Evolutionary conservation across 2,329 filamentous ascomycete species (phyloP).

Genomic region (Teratosphaeriaceae sp.): DNA sequence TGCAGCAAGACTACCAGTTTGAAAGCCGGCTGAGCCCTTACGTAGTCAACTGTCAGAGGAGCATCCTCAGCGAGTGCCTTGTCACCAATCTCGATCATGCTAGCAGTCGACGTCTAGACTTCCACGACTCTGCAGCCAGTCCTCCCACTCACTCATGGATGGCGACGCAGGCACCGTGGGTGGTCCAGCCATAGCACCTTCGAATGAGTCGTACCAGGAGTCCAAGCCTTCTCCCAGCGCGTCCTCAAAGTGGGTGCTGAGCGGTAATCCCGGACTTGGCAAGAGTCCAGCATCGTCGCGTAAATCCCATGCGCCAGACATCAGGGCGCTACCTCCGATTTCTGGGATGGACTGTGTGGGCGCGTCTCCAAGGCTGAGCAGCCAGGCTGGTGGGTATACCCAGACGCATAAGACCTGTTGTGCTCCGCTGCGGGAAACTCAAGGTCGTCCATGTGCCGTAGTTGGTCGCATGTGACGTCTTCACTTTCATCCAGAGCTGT

Average conservation of each 20-base stretch:
- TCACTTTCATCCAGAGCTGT: slow-evolving; percentile 1
- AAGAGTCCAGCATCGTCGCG: background rate
- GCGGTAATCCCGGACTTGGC: background rate
- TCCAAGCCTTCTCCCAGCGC: background rate
- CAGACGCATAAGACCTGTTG: no score
- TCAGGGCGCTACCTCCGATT: no score
- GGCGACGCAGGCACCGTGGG: background rate
- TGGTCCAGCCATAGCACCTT: background rate
- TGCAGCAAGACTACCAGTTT: no score
- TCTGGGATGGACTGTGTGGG: background rate
- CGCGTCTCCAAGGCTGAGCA: background rate
- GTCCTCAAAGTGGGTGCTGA: background rate
- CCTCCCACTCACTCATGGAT: background rate
- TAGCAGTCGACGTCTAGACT: background rate
- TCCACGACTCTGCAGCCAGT: background rate
- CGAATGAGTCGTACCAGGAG: background rate
- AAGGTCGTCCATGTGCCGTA: background rate
- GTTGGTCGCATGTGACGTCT: background rate
- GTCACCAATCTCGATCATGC: background rate
- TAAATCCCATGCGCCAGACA: no score
- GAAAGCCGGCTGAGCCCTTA: no score
- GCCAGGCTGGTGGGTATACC: no score
- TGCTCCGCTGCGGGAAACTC: background rate
- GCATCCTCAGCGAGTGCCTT: background rate
- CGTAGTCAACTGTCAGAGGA: background rate